Base-by-base conservation (phyloP, 306 rosid genomes). In the Vigna hirtella region DNA sequence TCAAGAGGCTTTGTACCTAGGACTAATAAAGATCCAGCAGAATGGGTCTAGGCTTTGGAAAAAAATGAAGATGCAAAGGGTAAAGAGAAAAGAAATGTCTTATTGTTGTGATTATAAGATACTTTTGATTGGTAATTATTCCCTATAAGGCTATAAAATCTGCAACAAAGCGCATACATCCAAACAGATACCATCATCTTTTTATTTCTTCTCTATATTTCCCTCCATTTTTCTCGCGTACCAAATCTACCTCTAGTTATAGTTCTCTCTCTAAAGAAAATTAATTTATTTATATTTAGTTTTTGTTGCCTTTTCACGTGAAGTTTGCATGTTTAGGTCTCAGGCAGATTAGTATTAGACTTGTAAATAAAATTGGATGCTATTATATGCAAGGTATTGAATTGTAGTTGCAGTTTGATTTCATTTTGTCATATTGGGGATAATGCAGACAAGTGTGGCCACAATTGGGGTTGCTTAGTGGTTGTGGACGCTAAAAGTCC, bases 241-340 rank as follows among this genome's bases (percentile, higher is more conserved):
- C 15, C 61, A 18, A 55, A 20, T 5, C 4, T 2, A 18, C 61
- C 36, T 6, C 5, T 57, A 55, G 47, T 45, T 74, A 52, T 69
- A 10, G 42, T 11, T 62, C 50, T 45, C 36, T 13, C 2, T 47
- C 38, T 18, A 8, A 45, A 45, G 15, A 45, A 42, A 42, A 42
- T 66, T 10, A 10, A 51, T 34, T 45, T 11, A 12, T 63, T 17
- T 0, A 38, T 9, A 53, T 15, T 15, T 24, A 73, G 59, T 22
- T 72, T 22, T 18, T 14, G 9, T 24, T 56, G 43, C 18, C 61
- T 61, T 18, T 74, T 64, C 57, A 2, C 10, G 40, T 26, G 45
- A 78, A 8, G 30, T 34, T 34, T 84, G 61, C 53, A 64, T 50
- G 73, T 43, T 80, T 72, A 58, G 62, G 58, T 81, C 28, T 7